Evolutionary conservation across 305 asterid species (phyloP).

Genomic region (Withania somnifera): DNA sequence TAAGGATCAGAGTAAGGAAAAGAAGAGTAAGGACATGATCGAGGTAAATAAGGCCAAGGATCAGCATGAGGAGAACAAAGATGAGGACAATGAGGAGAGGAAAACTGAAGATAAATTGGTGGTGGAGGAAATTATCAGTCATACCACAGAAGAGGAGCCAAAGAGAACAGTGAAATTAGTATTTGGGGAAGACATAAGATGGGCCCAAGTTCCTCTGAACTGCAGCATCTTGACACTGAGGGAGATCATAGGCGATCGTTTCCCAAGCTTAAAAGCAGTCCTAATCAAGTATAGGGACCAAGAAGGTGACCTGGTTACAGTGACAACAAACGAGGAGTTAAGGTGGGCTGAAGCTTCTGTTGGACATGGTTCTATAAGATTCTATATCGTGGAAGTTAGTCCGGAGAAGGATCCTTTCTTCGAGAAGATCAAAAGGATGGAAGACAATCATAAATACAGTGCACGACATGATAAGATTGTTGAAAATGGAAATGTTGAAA

Average conservation of each 20-base stretch:
- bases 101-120: slow-evolving; percentile 60
- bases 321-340: slow-evolving; percentile 67
- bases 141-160: slow-evolving; percentile 31
- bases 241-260: slow-evolving; percentile 52
- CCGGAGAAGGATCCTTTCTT: slow-evolving; percentile 67
- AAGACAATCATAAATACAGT: slow-evolving; percentile 4
- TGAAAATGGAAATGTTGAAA: slow-evolving; percentile 32
- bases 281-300: slow-evolving; percentile 79
- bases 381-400: slow-evolving; percentile 55
- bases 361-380: slow-evolving; percentile 50
- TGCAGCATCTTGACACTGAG: slow-evolving; percentile 49
- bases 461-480: slow-evolving; percentile 7
- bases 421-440: slow-evolving; percentile 19
- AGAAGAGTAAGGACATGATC: slow-evolving; percentile 3
- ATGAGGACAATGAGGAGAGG: slow-evolving; percentile 31
- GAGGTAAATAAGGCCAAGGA: slow-evolving; percentile 11
- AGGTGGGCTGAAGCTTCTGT: slow-evolving; percentile 74
- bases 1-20: not conserved
- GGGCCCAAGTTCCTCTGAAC: slow-evolving; percentile 62
- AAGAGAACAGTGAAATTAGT: slow-evolving; percentile 54
- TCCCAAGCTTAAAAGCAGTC: slow-evolving; percentile 41
- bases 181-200: slow-evolving; percentile 88
- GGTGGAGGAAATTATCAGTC: slow-evolving; percentile 55
- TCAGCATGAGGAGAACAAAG: not conserved
- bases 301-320: slow-evolving; percentile 86